Evolutionary conservation across 305 asterid genomes (phyloP).

Genomic region (Fraxinus latifolia): DNA sequence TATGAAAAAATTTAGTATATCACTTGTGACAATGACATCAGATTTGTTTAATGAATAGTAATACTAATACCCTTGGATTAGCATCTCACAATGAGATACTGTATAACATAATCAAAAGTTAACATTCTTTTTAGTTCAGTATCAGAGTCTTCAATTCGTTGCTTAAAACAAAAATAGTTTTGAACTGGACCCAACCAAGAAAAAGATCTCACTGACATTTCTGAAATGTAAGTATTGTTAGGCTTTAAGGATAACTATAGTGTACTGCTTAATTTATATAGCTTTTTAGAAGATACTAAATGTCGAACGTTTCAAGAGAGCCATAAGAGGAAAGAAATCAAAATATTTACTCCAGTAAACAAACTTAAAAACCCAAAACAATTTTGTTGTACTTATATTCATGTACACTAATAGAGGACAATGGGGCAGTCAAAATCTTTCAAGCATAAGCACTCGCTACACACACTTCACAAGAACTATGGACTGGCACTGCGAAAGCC

Average conservation of each 20-base stretch:
- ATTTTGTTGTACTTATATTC: background rate
- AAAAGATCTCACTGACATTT: background rate
- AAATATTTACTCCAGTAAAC: background rate
- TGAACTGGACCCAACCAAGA: too few relatives aligned
- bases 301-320: background rate
- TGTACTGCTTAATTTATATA: background rate
- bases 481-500: background rate
- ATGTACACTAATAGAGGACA: background rate
- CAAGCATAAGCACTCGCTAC: background rate
- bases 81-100: background rate
- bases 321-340: background rate
- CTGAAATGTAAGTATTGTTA: background rate
- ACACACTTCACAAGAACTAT: background rate
- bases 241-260: background rate
- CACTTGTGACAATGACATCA: background rate
- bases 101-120: background rate
- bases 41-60: background rate
- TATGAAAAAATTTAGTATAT: background rate
- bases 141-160: background rate
- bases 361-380: background rate
- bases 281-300: background rate
- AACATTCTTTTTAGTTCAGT: background rate
- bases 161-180: background rate
- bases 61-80: background rate
- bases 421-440: background rate